Evolutionary conservation across 306 rosid genomes (phyloP).

Genomic region (Astragalus membranaceus): DNA sequence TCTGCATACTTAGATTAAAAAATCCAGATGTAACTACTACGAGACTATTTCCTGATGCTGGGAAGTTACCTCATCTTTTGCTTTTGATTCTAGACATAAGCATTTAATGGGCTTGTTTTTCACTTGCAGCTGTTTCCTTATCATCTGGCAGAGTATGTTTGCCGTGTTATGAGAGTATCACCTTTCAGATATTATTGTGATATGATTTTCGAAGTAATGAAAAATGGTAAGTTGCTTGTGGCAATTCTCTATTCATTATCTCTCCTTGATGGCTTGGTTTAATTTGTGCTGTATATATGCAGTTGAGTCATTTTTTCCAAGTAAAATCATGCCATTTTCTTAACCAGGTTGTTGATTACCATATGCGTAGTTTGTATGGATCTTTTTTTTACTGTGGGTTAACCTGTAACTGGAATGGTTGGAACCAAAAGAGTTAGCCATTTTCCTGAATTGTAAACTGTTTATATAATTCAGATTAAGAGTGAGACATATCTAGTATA

Average conservation of each 20-base stretch:
- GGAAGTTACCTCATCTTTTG: not conserved
- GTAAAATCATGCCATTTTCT: not conserved
- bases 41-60: not conserved
- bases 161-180: constrained; percentile 95
- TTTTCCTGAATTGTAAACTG: too few relatives aligned
- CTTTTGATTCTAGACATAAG: constrained; percentile 19
- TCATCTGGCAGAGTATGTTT: constrained; percentile 88
- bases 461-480: too few relatives aligned
- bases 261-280: constrained; percentile 6
- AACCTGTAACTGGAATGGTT: not conserved
- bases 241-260: constrained; percentile 22
- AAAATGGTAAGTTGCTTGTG: constrained; percentile 59
- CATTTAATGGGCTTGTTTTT: constrained; percentile 30
- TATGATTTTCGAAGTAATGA: constrained; percentile 97
- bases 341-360: not conserved
- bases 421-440: too few relatives aligned
- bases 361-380: not conserved
- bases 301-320: not conserved
- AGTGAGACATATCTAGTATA: too few relatives aligned
- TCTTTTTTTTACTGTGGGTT: not conserved
- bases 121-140: constrained; percentile 92
- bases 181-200: constrained; percentile 98
- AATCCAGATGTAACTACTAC: not conserved
- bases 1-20: constrained; percentile 1
- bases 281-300: not conserved